phyloP scores from a whole-genome alignment of 192 early-diverging fungal species.

The Funneliformis geosporum region DNA sequence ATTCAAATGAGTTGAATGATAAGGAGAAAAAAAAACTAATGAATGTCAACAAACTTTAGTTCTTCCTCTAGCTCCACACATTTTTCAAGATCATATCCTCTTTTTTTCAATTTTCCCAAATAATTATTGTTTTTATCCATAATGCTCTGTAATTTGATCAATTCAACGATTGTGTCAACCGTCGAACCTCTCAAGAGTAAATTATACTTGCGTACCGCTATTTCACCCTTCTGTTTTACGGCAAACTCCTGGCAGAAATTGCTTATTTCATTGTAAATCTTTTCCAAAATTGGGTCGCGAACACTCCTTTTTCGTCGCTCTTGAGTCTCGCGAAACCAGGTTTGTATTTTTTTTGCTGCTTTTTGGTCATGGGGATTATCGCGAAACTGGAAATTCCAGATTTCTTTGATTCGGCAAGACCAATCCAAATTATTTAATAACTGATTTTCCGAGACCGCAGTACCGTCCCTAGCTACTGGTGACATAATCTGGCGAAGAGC shows the following conservation, averaged over 20 bases:
- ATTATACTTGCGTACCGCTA: not conserved
- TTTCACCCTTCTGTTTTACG: not conserved
- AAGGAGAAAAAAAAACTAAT: not conserved
- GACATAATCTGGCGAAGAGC: not conserved
- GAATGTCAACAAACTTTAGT: conserved; percentile 2
- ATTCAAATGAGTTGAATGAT: not conserved
- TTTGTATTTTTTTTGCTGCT: conserved; percentile 10
- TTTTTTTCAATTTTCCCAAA: conserved; percentile 2
- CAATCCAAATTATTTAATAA: not conserved
- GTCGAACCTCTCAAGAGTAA: conserved; percentile 5
- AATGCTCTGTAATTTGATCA: not conserved
- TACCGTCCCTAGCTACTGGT: not conserved
- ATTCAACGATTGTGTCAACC: not conserved
- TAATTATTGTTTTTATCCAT: not conserved
- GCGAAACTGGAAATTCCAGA: not conserved
- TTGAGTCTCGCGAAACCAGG: not conserved
- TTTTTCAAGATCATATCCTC: not conserved
- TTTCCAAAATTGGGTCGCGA: not conserved
- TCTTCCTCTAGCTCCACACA: conserved; percentile 7
- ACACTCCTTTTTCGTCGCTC: not conserved
- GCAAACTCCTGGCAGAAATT: not conserved
- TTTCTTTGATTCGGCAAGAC: not conserved
- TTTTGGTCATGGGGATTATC: not conserved
- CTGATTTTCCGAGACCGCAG: not conserved
- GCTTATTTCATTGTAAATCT: conserved; percentile 12